These are phyloP conservation scores for Bipolaris oryzae DNA, from an alignment of 2,329 filamentous ascomycete genomes.

Conservation along the genomic window DNA sequence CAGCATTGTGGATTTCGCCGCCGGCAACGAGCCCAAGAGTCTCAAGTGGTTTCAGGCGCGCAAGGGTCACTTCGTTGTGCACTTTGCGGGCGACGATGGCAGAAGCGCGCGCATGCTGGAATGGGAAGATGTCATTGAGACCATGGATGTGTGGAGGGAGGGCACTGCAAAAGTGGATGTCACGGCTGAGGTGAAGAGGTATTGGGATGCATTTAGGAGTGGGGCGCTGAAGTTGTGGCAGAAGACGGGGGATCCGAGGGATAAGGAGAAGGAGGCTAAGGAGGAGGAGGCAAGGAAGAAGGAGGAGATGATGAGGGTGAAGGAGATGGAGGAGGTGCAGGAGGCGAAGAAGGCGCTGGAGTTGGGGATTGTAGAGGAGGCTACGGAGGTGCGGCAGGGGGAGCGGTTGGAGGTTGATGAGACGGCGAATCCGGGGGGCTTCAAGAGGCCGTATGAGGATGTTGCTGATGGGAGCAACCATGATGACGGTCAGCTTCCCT, in stretches of 20 bases:
- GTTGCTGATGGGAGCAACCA: no score
- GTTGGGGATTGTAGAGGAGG: no score
- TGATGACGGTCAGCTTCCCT: no score
- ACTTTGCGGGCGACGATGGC: conserved; percentile 49
- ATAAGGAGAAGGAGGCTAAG: background rate
- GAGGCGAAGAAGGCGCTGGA: no score
- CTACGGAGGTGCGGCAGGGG: no score
- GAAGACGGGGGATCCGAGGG: background rate
- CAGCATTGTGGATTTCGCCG: conserved; percentile 25
- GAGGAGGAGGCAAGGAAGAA: no score
- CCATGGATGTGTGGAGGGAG: conserved; percentile 32
- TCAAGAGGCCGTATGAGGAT: no score
- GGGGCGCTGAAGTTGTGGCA: background rate
- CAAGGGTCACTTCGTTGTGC: conserved; percentile 51
- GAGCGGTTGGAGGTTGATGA: no score
- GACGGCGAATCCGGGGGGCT: no score
- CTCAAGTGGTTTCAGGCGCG: conserved; percentile 46
- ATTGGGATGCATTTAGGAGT: conserved; percentile 18
- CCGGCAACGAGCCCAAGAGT: conserved; percentile 46
- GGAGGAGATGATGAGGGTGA: no score
- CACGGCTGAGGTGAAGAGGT: conserved; percentile 31
- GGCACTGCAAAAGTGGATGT: conserved; percentile 29
- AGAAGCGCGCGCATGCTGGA: conserved; percentile 46
- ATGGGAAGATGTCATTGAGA: conserved; percentile 36
- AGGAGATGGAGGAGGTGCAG: no score